phyloP scores from a whole-genome alignment of 768 basidiomycete species.

The Russula abietina region DNA sequence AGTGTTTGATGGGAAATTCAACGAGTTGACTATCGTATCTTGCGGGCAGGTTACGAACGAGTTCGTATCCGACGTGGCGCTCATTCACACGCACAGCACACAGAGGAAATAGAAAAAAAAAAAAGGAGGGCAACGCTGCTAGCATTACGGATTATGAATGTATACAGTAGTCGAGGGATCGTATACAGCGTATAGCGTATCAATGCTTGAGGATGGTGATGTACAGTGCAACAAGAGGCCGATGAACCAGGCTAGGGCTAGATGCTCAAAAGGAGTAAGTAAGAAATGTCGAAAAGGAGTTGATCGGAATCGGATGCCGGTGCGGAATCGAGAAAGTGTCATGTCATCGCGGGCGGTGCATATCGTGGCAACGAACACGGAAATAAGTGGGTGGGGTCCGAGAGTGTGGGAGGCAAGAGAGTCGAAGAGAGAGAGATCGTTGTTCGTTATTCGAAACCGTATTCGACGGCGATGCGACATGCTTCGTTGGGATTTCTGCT shows the following conservation, averaged over 20 bases:
- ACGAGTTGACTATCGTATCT: neutral
- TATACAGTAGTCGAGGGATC: slow-evolving; percentile 11
- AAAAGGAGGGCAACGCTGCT: neutral
- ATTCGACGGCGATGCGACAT: slow-evolving; percentile 67
- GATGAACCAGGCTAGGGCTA: slow-evolving; percentile 19
- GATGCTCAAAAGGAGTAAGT: slow-evolving; percentile 18
- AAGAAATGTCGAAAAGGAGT: slow-evolving; percentile 6
- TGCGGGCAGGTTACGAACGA: slow-evolving; percentile 2
- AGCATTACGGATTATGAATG: slow-evolving; percentile 18
- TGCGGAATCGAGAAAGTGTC: slow-evolving; percentile 17
- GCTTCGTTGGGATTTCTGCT: slow-evolving; percentile 51
- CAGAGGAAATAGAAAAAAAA: neutral
- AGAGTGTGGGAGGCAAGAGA: neutral
- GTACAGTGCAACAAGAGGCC: slow-evolving; percentile 21
- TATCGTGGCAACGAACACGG: slow-evolving; percentile 10
- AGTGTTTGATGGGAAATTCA: slow-evolving; percentile 11
- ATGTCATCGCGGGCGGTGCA: neutral
- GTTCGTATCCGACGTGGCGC: neutral
- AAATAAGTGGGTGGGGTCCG: neutral
- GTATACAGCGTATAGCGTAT: slow-evolving; percentile 22
- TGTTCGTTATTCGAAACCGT: slow-evolving; percentile 51
- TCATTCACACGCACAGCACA: neutral
- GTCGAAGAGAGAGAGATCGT: neutral
- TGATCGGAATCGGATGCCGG: slow-evolving; percentile 21
- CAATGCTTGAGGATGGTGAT: slow-evolving; percentile 22